These are phyloP conservation scores for Colletotrichum sp. DNA, from an alignment of 2,329 filamentous ascomycete species.

Conservation along the genomic window DNA sequence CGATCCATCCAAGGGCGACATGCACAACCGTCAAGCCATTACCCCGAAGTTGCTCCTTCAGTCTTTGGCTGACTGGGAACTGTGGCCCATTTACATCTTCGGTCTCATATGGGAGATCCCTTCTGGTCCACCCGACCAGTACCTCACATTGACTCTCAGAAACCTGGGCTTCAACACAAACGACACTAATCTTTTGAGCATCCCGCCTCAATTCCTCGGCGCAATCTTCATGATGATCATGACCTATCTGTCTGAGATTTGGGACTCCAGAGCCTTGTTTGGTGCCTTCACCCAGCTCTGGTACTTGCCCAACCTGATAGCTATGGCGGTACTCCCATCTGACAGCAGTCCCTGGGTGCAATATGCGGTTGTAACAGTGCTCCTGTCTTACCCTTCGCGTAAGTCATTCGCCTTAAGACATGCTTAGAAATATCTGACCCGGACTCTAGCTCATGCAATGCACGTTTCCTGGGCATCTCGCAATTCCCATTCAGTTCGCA, in stretches of 20 bases:
- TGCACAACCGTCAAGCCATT: slow-evolving; percentile 60
- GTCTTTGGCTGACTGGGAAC: slow-evolving; percentile 55
- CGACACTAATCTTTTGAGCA: slow-evolving; percentile 46
- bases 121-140: slow-evolving; percentile 27
- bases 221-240: slow-evolving; percentile 23
- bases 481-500: slow-evolving; percentile 67
- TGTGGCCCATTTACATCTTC: slow-evolving; percentile 60
- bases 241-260: slow-evolving; percentile 35
- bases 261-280: slow-evolving; percentile 32
- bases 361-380: slow-evolving; percentile 33
- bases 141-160: slow-evolving; percentile 29
- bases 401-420: slow-evolving; percentile 11
- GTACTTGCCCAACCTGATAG: slow-evolving; percentile 37
- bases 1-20: slow-evolving; percentile 59
- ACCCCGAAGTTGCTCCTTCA: slow-evolving; percentile 50
- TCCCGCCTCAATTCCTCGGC: slow-evolving; percentile 20
- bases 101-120: slow-evolving; percentile 46
- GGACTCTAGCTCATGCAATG: slow-evolving; percentile 46
- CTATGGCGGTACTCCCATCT: slow-evolving; percentile 32
- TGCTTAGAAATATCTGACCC: slow-evolving; percentile 28
- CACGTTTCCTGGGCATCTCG: slow-evolving; percentile 55
- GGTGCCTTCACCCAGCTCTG: slow-evolving; percentile 36
- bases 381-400: slow-evolving; percentile 37
- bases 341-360: slow-evolving; percentile 32
- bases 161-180: slow-evolving; percentile 43